These are phyloP conservation scores for Cutaneotrichosporon daszewskae DNA, from an alignment of 1,284 basidiomycete genomes.

Conservation along the genomic window DNA sequence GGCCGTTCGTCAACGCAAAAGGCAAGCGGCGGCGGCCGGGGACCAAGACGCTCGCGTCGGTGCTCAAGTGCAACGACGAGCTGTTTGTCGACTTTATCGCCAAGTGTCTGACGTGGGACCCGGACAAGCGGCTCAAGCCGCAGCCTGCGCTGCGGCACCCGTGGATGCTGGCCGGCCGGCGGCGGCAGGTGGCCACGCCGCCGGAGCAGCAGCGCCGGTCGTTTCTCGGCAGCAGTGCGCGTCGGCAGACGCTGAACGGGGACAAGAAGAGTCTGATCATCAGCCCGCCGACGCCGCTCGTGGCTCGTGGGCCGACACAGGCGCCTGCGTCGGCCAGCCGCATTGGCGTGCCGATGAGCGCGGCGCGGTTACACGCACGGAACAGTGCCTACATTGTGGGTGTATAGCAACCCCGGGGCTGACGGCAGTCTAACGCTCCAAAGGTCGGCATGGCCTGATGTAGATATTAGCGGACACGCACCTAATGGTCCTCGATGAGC, in stretches of 20 bases:
- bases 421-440: constrained; percentile 17
- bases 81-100: constrained; percentile 65
- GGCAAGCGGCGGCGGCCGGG: constrained; percentile 85
- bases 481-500: too few relatives aligned
- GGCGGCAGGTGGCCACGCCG: constrained; percentile 44
- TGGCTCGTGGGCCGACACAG: constrained; percentile 24
- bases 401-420: background rate
- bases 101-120: constrained; percentile 97
- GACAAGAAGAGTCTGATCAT: constrained; percentile 30
- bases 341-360: constrained; percentile 17
- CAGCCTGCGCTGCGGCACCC: constrained; percentile 88
- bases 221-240: constrained; percentile 10
- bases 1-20: constrained; percentile 93
- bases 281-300: constrained; percentile 43
- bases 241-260: constrained; percentile 7
- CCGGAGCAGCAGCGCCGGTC: constrained; percentile 6
- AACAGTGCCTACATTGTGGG: constrained; percentile 22
- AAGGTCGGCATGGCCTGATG: constrained; percentile 19
- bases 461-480: too few relatives aligned
- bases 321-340: constrained; percentile 18
- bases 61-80: constrained; percentile 73
- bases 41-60: constrained; percentile 80
- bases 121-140: constrained; percentile 90
- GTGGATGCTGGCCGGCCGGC: constrained; percentile 63
- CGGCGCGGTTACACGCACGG: constrained; percentile 17